Conservation (phyloP, 441 rosid genomes). For the Viola pubescens region DNA sequence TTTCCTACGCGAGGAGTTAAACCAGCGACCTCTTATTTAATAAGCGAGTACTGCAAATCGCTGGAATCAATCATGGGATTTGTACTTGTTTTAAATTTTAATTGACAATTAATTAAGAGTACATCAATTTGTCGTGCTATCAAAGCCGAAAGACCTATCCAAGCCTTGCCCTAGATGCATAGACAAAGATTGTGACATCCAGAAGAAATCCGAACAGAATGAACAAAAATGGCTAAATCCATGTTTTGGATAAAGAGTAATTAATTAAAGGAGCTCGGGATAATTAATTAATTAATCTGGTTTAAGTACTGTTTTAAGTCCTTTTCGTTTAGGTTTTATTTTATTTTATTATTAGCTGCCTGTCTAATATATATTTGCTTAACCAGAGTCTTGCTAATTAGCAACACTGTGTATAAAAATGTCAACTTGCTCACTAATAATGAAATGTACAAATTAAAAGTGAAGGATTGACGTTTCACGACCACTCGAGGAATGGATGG, state of each 20-base stretch:
- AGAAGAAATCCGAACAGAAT: slow-evolving; percentile 9
- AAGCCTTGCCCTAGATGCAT: neutral
- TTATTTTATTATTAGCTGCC: neutral
- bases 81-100: neutral
- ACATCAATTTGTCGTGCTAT: neutral
- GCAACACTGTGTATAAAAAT: neutral
- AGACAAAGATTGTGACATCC: slow-evolving; percentile 21
- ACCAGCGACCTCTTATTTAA: too few relatives aligned
- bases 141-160: slow-evolving; percentile 17
- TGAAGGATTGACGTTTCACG: neutral
- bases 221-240: slow-evolving; percentile 13
- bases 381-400: too few relatives aligned
- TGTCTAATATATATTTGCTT: too few relatives aligned
- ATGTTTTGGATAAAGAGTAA: slow-evolving; percentile 26
- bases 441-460: neutral
- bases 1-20: too few relatives aligned
- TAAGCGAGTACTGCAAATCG: too few relatives aligned
- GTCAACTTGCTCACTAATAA: slow-evolving; percentile 15
- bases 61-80: neutral
- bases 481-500: neutral
- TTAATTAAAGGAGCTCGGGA: neutral
- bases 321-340: slow-evolving; percentile 12
- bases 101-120: too few relatives aligned
- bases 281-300: neutral
- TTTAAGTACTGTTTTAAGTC: slow-evolving; percentile 10